These are phyloP conservation scores for Discostella stelligeroides DNA, from an alignment of 108 stramenopile species.

Conservation along the genomic window DNA sequence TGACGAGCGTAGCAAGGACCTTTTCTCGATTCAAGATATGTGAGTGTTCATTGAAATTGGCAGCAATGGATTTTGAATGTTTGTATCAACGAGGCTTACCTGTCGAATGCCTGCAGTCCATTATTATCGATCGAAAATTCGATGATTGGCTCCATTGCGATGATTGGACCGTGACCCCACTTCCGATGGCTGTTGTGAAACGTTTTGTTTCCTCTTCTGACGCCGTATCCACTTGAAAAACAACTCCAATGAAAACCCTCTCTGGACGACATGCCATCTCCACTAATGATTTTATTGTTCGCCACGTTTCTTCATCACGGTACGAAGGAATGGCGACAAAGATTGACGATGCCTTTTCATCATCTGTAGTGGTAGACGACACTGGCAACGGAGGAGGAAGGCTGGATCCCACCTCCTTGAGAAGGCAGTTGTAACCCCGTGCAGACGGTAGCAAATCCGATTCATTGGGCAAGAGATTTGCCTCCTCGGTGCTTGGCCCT, in stretches of 20 bases:
- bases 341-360: slow-evolving; percentile 43
- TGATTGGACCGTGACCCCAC: background rate
- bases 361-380: too few species aligned
- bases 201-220: slow-evolving; percentile 29
- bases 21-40: slow-evolving; percentile 6
- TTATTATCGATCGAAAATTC: slow-evolving; percentile 48
- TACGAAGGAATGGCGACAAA: slow-evolving; percentile 88
- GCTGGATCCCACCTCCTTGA: slow-evolving; percentile 6
- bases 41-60: too few species aligned
- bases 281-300: slow-evolving; percentile 70
- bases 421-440: background rate
- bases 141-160: slow-evolving; percentile 16
- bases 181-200: slow-evolving; percentile 7
- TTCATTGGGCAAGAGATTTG: background rate
- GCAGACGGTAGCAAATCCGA: background rate
- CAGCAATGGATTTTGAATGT: too few species aligned
- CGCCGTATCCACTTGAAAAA: slow-evolving; percentile 61
- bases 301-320: slow-evolving; percentile 78
- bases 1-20: slow-evolving; percentile 90
- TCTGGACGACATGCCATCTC: slow-evolving; percentile 59
- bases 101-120: slow-evolving; percentile 60
- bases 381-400: slow-evolving; percentile 27
- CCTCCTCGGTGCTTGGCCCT: background rate
- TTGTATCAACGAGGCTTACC: slow-evolving; percentile 15
- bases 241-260: slow-evolving; percentile 74